phyloP scores from a whole-genome alignment of 176 grass and related monocot species.

The Urochloa ruziziensis region DNA sequence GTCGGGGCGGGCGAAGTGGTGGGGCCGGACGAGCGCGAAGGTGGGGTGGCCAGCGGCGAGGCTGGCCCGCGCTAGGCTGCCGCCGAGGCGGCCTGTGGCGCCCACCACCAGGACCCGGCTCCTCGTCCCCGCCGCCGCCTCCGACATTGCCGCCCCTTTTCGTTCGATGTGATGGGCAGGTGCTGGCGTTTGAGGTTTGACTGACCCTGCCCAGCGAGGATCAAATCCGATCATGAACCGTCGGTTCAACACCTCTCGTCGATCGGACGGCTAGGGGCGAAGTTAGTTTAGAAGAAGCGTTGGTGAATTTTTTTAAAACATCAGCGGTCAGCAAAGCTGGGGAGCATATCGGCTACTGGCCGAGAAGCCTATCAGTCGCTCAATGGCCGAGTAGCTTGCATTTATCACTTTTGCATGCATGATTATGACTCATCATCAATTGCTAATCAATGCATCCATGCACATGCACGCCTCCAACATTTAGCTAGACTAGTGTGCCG shows the following conservation, averaged over 20 bases:
- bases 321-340: too few species aligned
- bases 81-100: constrained; percentile 68
- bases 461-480: too few species aligned
- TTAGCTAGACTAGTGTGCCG: too few species aligned
- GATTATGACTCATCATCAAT: too few species aligned
- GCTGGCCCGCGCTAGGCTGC: constrained; percentile 62
- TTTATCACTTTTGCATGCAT: too few species aligned
- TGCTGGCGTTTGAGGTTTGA: too few species aligned
- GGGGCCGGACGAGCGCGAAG: constrained; percentile 66
- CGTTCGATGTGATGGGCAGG: background rate
- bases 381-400: too few species aligned
- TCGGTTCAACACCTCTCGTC: background rate
- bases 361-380: too few species aligned
- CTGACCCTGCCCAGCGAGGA: too few species aligned
- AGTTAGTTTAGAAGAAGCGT: background rate
- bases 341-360: too few species aligned
- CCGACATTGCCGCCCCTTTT: background rate
- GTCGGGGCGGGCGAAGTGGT: constrained; percentile 30
- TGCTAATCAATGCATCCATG: too few species aligned
- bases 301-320: too few species aligned
- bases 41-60: constrained; percentile 59
- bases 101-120: constrained; percentile 82
- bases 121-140: constrained; percentile 31
- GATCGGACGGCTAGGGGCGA: background rate
- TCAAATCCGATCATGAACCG: background rate